phyloP scores from a whole-genome alignment of 441 rosid species.

The Eruca vesicaria region DNA sequence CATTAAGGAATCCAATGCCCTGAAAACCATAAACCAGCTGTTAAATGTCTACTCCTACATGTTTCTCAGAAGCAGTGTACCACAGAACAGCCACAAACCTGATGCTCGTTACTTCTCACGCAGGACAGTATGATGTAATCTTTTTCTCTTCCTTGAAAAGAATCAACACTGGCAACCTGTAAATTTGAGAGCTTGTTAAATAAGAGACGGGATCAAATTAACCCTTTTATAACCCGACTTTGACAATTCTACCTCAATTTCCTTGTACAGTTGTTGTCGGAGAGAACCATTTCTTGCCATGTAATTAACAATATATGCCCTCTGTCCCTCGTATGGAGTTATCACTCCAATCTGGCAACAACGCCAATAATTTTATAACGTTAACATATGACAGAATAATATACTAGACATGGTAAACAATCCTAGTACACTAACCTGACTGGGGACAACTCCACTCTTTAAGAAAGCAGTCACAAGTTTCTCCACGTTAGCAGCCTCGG shows the following conservation, averaged over 20 bases:
- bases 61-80: slow-evolving; percentile 5
- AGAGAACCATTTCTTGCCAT: slow-evolving; percentile 99
- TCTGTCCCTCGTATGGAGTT: slow-evolving; percentile 99
- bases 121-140: slow-evolving; percentile 98
- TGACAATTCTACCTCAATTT: slow-evolving; percentile 74
- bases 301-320: slow-evolving; percentile 98
- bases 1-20: slow-evolving; percentile 99
- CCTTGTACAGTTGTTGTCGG: slow-evolving; percentile 98
- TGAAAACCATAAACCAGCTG: slow-evolving; percentile 35
- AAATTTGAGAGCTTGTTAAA: slow-evolving; percentile 25
- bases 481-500: slow-evolving; percentile 99
- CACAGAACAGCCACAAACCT: slow-evolving; percentile 49
- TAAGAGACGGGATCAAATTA: slow-evolving; percentile 2
- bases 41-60: slow-evolving; percentile 16
- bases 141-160: slow-evolving; percentile 99
- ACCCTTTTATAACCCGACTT: slow-evolving; percentile 6
- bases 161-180: slow-evolving; percentile 99
- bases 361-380: neutral
- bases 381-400: slow-evolving; percentile 2
- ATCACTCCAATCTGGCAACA: slow-evolving; percentile 88
- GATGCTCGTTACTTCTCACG: slow-evolving; percentile 99
- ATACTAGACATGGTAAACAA: neutral
- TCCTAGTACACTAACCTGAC: slow-evolving; percentile 58
- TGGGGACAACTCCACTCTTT: slow-evolving; percentile 97
- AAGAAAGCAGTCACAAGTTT: slow-evolving; percentile 97